Conservation (phyloP, 306 rosid species). For the Mimosa pudica region DNA sequence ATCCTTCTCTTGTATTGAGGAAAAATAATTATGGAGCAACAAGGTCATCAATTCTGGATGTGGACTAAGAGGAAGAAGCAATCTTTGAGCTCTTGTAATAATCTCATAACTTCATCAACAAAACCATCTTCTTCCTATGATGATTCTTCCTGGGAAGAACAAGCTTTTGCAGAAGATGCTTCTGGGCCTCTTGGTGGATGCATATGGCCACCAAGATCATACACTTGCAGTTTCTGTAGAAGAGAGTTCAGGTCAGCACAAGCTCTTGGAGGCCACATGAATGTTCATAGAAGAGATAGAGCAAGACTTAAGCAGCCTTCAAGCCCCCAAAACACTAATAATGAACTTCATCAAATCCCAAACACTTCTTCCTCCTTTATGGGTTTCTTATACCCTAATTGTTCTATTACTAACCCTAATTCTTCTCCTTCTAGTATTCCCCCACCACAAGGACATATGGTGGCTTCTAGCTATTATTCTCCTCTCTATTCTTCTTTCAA, state of each 20-base stretch:
- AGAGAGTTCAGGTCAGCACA: constrained; percentile 95
- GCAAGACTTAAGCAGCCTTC: constrained; percentile 79
- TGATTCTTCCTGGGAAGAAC: constrained; percentile 90
- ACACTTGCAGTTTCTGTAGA: constrained; percentile 87
- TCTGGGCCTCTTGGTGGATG: constrained; percentile 81
- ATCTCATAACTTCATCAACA: constrained; percentile 20
- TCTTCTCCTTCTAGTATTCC: constrained; percentile 15
- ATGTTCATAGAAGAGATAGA: constrained; percentile 90
- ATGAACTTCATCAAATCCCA: constrained; percentile 35
- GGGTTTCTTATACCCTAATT: constrained; percentile 40
- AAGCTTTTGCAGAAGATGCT: constrained; percentile 88
- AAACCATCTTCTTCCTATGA: constrained; percentile 43
- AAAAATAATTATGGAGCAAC: constrained; percentile 66
- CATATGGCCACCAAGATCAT: constrained; percentile 94
- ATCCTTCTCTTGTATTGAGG: not conserved
- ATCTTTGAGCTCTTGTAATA: constrained; percentile 34
- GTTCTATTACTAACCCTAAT: constrained; percentile 40
- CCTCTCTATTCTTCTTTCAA: constrained; percentile 35
- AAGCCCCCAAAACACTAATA: constrained; percentile 37
- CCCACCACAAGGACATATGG: not conserved
- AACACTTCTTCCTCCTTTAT: constrained; percentile 32
- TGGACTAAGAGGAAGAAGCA: constrained; percentile 66
- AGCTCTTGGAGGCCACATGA: constrained; percentile 96
- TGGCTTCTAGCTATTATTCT: not conserved
- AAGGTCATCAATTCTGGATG: constrained; percentile 60